A percentile compares a stretch with the other conserved stretches of the same genome.
phyloP scores from a whole-genome alignment of 352 stramenopile species.

The Phytopythium kandeliae region DNA sequence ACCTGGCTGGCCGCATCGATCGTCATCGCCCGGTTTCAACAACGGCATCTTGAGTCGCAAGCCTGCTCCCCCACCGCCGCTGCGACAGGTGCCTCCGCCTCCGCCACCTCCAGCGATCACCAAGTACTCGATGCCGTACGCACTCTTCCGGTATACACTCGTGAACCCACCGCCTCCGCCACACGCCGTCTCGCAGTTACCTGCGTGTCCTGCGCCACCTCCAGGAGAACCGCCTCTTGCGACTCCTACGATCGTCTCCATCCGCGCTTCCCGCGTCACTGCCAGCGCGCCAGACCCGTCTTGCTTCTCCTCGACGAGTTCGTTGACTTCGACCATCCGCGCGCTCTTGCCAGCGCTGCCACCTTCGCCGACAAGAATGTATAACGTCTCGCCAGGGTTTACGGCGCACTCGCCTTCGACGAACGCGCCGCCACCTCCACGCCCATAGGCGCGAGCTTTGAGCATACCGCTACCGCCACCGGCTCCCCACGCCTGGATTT shows the following conservation, averaged over 20 bases:
- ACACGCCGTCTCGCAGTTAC: conserved; percentile 66
- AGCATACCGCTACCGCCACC: conserved; percentile 64
- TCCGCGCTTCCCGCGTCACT: conserved; percentile 14
- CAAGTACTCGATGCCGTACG: conserved; percentile 63
- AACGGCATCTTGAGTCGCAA: conserved; percentile 13
- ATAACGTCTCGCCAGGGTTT: conserved; percentile 68
- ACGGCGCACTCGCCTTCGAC: conserved; percentile 53
- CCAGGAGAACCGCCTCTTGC: conserved; percentile 41
- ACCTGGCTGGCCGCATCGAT: conserved; percentile 43
- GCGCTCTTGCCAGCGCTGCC: conserved; percentile 36
- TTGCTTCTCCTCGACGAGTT: neutral
- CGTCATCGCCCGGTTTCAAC: conserved; percentile 33
- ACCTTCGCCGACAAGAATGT: conserved; percentile 44
- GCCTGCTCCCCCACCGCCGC: conserved; percentile 38
- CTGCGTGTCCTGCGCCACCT: conserved; percentile 49
- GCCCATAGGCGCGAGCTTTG: conserved; percentile 34
- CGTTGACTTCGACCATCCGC: conserved; percentile 24
- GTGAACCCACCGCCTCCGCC: conserved; percentile 67
- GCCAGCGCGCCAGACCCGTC: conserved; percentile 10
- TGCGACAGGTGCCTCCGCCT: conserved; percentile 60
- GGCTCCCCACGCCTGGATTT: conserved; percentile 67
- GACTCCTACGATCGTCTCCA: conserved; percentile 42
- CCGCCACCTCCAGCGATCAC: conserved; percentile 59
- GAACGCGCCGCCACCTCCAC: conserved; percentile 63
- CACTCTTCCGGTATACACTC: conserved; percentile 56